Base-by-base conservation (phyloP, 345 rosid genomes). In the Aquilaria malaccensis region DNA sequence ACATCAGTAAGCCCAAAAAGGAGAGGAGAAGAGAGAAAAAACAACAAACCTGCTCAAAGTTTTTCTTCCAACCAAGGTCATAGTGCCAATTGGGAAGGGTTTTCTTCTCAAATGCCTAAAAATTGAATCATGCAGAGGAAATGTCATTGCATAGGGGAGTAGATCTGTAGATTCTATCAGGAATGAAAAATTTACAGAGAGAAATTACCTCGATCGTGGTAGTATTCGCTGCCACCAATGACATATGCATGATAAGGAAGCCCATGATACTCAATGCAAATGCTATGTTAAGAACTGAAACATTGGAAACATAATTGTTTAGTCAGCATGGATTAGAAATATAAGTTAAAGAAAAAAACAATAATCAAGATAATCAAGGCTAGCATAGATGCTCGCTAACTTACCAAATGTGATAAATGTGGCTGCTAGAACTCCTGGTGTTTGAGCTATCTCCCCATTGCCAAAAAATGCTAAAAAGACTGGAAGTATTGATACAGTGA, bases 61-160 rank as follows among this genome's bases (percentile, higher is more conserved):
- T 89, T 59, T 67, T 73, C 79, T 69, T 89, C 60, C 96, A 74
- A 68, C 96, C 94, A 65, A 84, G 85, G 73, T 89, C 82, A 63
- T 81, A 86, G n/a, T 74, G 83, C 94, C 91, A 86, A 56, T 83
- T 84, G 33, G 80, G 81, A 49, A 78, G 37, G 59, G 76, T 71
- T 70, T 80, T 79, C 76, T 81, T 89, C 77, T 89, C 96, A 73
- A 84, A 89, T 41, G 94, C 94, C 96, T 89, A 73, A 59, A 32
- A 56, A 64, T 31, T 15, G 14, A 15, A 69, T 64, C 61, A n/a
- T 30, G 70, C 48, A 61, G 56, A 41, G 13, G 59, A 63, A 58
- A 58, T 48, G 33, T 13, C 7, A 4, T 14, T 47, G 47, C 11
- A 29, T 11, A 9, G 43, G 43, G 12, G 30, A 60, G 15, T 32